Percentiles rank a stretch among this genome's conserved stretches.
Evolutionary conservation across 2,329 filamentous ascomycete genomes (phyloP).

Genomic region (Cladosporium colombiae): DNA sequence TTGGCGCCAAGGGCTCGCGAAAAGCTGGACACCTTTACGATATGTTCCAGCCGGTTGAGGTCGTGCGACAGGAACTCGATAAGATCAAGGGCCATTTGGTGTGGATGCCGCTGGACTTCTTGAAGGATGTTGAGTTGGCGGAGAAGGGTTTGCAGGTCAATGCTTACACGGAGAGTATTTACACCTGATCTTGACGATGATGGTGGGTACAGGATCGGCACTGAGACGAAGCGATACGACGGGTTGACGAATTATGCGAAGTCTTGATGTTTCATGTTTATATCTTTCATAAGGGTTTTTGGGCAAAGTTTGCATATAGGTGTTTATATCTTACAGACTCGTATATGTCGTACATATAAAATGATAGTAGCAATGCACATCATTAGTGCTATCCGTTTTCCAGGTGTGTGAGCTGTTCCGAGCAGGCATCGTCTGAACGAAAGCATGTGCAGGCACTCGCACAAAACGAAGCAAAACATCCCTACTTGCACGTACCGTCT

Average conservation of each 20-base stretch:
- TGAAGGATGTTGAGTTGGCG: conserved; percentile 83
- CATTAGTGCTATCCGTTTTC: background rate
- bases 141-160: conserved; percentile 87
- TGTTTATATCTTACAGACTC: background rate
- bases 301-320: background rate
- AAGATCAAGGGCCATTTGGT: conserved; percentile 81
- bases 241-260: background rate
- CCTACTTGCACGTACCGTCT: too few relatives aligned
- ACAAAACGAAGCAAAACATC: too few relatives aligned
- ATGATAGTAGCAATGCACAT: background rate
- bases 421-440: background rate
- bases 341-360: background rate
- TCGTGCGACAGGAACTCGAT: conserved; percentile 74
- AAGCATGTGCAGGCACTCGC: background rate
- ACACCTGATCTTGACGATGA: conserved; percentile 55
- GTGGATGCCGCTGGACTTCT: conserved; percentile 90
- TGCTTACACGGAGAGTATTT: conserved; percentile 81
- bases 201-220: background rate
- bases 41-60: conserved; percentile 68
- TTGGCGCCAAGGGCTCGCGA: conserved; percentile 57
- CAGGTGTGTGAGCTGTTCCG: background rate
- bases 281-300: background rate
- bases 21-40: conserved; percentile 88
- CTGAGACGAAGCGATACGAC: background rate
- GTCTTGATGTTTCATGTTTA: background rate